Percentiles rank a stretch among this genome's conserved stretches.
phyloP scores from a whole-genome alignment of 371 early-diverging fungal species.

The Parasitella parasitica region DNA sequence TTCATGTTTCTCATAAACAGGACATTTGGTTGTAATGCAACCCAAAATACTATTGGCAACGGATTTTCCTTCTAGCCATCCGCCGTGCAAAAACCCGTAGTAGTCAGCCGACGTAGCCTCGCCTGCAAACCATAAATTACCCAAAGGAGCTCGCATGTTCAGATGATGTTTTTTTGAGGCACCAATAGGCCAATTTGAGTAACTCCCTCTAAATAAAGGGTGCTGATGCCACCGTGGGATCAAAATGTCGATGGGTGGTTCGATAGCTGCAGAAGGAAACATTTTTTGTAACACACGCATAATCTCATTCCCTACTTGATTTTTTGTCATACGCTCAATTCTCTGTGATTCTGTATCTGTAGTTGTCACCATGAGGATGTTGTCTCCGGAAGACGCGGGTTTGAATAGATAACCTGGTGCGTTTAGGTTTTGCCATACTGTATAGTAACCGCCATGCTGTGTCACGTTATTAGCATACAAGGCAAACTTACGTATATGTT shows the following conservation, averaged over 20 bases:
- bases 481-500: constrained; percentile 29
- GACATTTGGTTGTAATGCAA: constrained; percentile 29
- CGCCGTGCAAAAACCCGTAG: constrained; percentile 49
- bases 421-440: constrained; percentile 50
- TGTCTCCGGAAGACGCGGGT: neutral
- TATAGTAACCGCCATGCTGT: constrained; percentile 33
- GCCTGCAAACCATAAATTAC: constrained; percentile 46
- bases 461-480: constrained; percentile 39
- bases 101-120: constrained; percentile 43
- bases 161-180: constrained; percentile 31
- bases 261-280: constrained; percentile 21
- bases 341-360: constrained; percentile 40
- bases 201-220: constrained; percentile 49
- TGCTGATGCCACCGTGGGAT: constrained; percentile 47
- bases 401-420: constrained; percentile 38
- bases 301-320: constrained; percentile 26
- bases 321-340: constrained; percentile 35
- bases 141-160: constrained; percentile 41
- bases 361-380: constrained; percentile 44
- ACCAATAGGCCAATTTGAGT: constrained; percentile 51
- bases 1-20: constrained; percentile 10
- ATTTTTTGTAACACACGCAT: constrained; percentile 31
- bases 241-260: constrained; percentile 30
- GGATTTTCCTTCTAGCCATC: constrained; percentile 41
- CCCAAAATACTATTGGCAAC: constrained; percentile 21